Evolutionary conservation across 2,329 filamentous ascomycete species (phyloP), one percentile per base, ranked within the genome.

Genomic region (Knoxdaviesia proteae): DNA sequence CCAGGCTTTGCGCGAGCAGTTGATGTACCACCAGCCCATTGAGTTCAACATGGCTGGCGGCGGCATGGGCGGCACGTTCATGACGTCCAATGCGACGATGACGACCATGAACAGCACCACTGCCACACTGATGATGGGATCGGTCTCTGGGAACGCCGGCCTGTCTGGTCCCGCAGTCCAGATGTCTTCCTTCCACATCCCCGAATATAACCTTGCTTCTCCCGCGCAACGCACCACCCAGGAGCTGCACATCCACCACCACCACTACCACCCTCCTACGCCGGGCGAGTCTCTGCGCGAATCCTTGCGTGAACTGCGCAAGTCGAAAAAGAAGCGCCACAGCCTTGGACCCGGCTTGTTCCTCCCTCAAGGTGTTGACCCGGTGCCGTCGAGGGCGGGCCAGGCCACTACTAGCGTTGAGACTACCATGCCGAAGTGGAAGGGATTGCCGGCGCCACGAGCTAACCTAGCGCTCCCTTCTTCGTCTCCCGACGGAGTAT

Each of bases 211-310:
- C 20, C 20, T 20, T 20, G 20, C 20, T 20, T 20, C 20, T 20
- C 20, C 20, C 3, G 20, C 20, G 20, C 20, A 20, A 20, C 20
- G 20, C 20, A 20, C 20, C 20, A 20, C 20, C 20, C 80, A 83
- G 52, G 83, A 90, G 52, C 63, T 94, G 9, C 88, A 94, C 52
- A 82, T 96, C 39, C 88, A 96, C 53, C 87, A 96, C 52, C 88
- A 96, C 55, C 94, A 94, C 54, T 86, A 94, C 50, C 71, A 78
- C 7, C 63, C 75, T 1, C 61, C 69, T 42, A 77, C 75, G 55
- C 64, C 69, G 20, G 20, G 20, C 20, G 20, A 20, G 20, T 20
- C 20, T 20, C 20, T 20, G 20, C 20, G 20, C 20, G 20, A 20
- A 20, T 20, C 20, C 20, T 20, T 20, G 20, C 20, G 20, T 20